phyloP scores from a whole-genome alignment of 208 protist species.

The Trypanosoma lewisi region DNA sequence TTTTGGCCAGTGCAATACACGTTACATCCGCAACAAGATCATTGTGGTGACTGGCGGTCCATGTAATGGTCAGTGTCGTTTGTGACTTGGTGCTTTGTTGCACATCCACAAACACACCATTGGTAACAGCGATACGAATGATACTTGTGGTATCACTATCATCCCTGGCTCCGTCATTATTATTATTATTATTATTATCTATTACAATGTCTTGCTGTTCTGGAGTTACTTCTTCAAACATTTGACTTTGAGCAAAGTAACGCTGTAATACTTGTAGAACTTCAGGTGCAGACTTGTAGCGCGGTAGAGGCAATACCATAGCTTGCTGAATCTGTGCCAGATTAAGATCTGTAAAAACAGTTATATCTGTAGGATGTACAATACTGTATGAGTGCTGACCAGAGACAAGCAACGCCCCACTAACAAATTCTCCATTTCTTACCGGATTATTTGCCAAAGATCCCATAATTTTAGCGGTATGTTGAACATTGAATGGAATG shows the following conservation, averaged over 20 bases:
- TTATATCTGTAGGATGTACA: conserved; percentile 84
- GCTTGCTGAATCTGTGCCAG: conserved; percentile 80
- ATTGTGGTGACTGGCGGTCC: conserved; percentile 80
- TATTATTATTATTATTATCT: conserved; percentile 27
- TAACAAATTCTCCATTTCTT: conserved; percentile 69
- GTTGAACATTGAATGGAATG: conserved; percentile 93
- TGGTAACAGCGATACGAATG: conserved; percentile 53
- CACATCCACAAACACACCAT: conserved; percentile 74
- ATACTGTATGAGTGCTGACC: conserved; percentile 82
- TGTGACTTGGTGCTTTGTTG: conserved; percentile 61
- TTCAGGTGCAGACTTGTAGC: conserved; percentile 67
- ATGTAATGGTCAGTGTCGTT: conserved; percentile 86
- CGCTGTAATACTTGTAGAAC: conserved; percentile 77
- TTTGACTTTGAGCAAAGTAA: conserved; percentile 84
- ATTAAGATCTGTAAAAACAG: conserved; percentile 80
- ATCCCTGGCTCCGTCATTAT: conserved; percentile 27
- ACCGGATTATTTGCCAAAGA: conserved; percentile 47
- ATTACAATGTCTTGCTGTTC: conserved; percentile 24
- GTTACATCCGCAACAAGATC: conserved; percentile 89
- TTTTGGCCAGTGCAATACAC: conserved; percentile 81
- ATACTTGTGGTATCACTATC: conserved; percentile 24
- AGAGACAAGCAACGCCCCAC: conserved; percentile 86
- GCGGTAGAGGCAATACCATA: conserved; percentile 82
- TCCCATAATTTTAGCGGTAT: conserved; percentile 91
- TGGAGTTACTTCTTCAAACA: conserved; percentile 67